Evolutionary conservation across 2,329 filamentous ascomycete genomes (phyloP), one percentile per base, ranked within the genome.

Genomic region (Hypoxylon rubiginosum): DNA sequence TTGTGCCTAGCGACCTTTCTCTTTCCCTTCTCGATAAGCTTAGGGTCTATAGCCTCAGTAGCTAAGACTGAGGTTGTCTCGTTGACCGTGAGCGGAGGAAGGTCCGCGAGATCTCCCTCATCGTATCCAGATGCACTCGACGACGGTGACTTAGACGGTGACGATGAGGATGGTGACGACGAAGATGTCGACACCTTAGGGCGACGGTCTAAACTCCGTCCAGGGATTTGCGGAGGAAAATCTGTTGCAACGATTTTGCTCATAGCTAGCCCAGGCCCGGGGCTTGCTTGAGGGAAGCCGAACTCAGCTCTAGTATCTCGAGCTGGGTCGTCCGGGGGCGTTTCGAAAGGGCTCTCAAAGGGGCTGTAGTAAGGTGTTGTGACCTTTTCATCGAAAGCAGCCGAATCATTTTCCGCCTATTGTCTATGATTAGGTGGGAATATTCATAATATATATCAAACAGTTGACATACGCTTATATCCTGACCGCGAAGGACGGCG

Each of bases 1-100:
- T 72, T 72, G 32, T 72, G 66, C 26, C 46, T 48, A 7, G 49
- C 49, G 17, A 71, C 64, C 34, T 71, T 72, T 28, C 62, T 67
- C 52, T 72, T 67, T 3, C 68, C 70, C 60, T 60, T 64, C 28
- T 58, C 24, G 32, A 71, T 62, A 36, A 70, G 64, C n/a, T 58
- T 43, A 4, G 66, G 64, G 13, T 71, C 62, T 45, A 62, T 56
- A 50, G 62, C 57, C 3, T 60, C 67, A 9, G 55, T 57, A 49
- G 62, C 55, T 48, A 66, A 28, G 28, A 55, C 61, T 17, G 62
- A 54, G 36, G 58, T 58, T 24, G 59, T 69, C 15, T 53, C 69
- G 45, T 69, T 69, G 13, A 58, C 61, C 1, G 60, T 50, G n/a
- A 66, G 39, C n/a, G 64, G 62, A 28, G 58, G 59, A 21, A 63